Base-by-base conservation (phyloP, 768 basidiomycete genomes). In the Phaeolepiota aurea region DNA sequence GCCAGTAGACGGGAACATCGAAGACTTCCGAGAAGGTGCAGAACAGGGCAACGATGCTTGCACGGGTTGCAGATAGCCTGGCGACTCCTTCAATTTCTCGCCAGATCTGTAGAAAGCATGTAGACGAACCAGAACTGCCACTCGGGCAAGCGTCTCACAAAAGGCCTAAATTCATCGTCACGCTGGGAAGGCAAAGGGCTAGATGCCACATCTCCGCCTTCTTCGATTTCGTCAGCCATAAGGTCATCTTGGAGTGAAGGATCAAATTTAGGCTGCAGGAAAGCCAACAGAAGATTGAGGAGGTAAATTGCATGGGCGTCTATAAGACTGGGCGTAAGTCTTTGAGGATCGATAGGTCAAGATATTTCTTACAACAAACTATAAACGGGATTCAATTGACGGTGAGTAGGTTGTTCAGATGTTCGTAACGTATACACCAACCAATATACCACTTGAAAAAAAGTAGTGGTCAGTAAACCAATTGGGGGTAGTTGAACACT, bases 1-100 rank as follows among this genome's bases (percentile, higher is more conserved):
- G 96, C 93, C 96, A 98, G 66, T 96, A 98, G 16, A 98, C 96
- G 4, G 96, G 94, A 15, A 99, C 86, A 58, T 98, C 93, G 50
- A 96, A 94, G 23, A 83, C 65, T 34, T 84, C 73, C 18, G 88
- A 93, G 42, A 83, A 65, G 2, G 96, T 88, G 58, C 84, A 84
- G 40, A 82, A 62, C 31, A 94, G 53, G 3, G 91, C 84, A 39
- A 99, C 56, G 15, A 86, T n/a, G 18, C 87, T 84, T 9, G 94
- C 91, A 34, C 87, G 82, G 4, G 92, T 98, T 1, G 90, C 72
- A 3, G 90, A 88, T 32, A 97, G 73, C 94, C 93, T 92, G 49
- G 11, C 32, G 5, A 37, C 20, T 3, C 34, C n/a, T n/a, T 50
- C 16, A 43, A 41, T 35, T 35, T n/a, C 30, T 43, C 38, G 21